Evolutionary conservation across 352 stramenopile genomes (phyloP), one percentile per base, ranked within the genome.

Genomic region (Phytopythium oedochilum): DNA sequence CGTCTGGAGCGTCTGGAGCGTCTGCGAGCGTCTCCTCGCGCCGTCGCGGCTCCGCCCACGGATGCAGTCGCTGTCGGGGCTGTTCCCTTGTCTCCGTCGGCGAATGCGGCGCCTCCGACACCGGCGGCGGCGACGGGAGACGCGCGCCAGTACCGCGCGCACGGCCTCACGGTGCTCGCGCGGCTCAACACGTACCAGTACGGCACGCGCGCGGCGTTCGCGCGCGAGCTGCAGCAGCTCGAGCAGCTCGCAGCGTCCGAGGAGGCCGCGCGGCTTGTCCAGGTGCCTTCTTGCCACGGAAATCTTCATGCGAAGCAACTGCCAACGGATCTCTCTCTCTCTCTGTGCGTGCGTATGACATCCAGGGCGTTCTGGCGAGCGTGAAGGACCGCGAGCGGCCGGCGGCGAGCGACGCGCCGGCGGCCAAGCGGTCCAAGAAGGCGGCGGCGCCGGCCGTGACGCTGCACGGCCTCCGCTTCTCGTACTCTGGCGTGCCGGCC

Each of bases 181-280:
- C 67, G 73, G 28, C 64, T 87, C 49, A 87, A 87, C 57, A 75
- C 71, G 42, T 87, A 86, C 51, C 67, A 88, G 42, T 90, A 86
- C 61, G 68, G 60, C 34, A 73, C 77, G 23, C 53, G 60, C n/a
- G 67, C 66, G 22, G 73, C 77, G 8, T 88, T 88, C 55, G 55
- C 63, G 36, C 59, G 64, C 34, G 80, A 90, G 60, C 66, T 88
- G 45, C 57, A 71, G 43, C 66, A 79, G 54, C 45, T 88, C 22
- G 47, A 71, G 53, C 55, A 65, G 18, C 54, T 74, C 5, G 53
- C 70, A 1, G 52, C 61, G 25, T 46, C 57, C 0, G 28, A 55
- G 3, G 57, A 68, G 26, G 38, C 65, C 66, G 49, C 20, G 51
- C 38, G 26, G 17, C 15, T 57, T 1, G 9, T 57, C 18, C 51